A percentile compares a stretch with the other conserved stretches of the same genome.
phyloP scores from a whole-genome alignment of 177 flowering plant species.

The Tripterygium wilfordii region DNA sequence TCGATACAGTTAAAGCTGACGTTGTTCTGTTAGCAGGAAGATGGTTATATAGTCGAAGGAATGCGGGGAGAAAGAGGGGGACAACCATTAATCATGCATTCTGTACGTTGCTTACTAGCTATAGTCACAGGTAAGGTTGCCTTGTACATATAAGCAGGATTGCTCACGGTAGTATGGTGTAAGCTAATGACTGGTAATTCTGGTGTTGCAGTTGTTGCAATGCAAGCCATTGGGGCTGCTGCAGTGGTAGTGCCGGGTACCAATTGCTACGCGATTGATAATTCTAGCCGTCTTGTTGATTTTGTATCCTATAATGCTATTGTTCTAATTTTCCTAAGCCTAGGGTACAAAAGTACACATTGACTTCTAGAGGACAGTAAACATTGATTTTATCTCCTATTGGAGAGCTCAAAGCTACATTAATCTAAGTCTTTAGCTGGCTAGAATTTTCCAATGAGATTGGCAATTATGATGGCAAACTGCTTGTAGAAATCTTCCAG shows the following conservation, averaged over 20 bases:
- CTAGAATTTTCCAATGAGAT: background rate
- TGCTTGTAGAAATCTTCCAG: too few relatives aligned
- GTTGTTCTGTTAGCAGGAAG: background rate
- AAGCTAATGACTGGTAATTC: background rate
- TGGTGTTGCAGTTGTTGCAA: slow-evolving; percentile 29
- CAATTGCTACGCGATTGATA: slow-evolving; percentile 76
- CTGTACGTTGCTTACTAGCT: background rate
- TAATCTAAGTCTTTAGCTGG: background rate
- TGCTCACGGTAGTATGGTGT: background rate
- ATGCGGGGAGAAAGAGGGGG: background rate
- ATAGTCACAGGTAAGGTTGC: slow-evolving; percentile 2
- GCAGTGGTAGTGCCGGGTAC: slow-evolving; percentile 63
- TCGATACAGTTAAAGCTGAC: background rate
- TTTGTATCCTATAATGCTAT: slow-evolving; percentile 68
- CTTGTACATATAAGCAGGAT: background rate
- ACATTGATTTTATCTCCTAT: background rate
- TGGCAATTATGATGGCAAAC: too few relatives aligned
- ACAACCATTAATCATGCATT: background rate
- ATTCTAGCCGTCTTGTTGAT: slow-evolving; percentile 69
- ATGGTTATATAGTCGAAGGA: background rate
- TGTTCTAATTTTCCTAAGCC: background rate
- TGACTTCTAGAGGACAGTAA: background rate
- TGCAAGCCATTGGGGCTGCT: slow-evolving; percentile 22
- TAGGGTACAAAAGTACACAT: too few relatives aligned
- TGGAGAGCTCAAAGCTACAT: background rate